Percentiles rank a stretch among this genome's conserved stretches.
These are phyloP conservation scores for Xylaria arbuscula DNA, from an alignment of 2,329 filamentous ascomycete species.

Conservation along the genomic window DNA sequence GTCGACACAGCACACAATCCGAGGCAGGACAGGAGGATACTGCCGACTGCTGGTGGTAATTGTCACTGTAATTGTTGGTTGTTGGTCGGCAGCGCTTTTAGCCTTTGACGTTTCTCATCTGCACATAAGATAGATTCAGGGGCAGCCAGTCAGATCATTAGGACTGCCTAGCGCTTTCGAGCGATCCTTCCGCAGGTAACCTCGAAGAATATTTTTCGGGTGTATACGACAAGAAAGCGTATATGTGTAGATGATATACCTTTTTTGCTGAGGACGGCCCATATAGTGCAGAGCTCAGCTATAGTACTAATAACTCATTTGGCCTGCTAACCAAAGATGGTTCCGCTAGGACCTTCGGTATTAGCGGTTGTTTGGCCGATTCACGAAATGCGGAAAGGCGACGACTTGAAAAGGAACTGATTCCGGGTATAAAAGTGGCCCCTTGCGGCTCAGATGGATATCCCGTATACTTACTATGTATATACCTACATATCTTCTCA, in stretches of 20 bases:
- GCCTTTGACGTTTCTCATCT: slow-evolving; percentile 18
- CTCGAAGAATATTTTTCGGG: not conserved
- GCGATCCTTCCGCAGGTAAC: not conserved
- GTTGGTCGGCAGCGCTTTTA: slow-evolving; percentile 9
- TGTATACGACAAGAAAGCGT: not conserved
- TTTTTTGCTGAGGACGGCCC: not conserved
- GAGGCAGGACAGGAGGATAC: not conserved
- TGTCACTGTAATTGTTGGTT: not conserved
- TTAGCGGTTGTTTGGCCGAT: slow-evolving; percentile 20
- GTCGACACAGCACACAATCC: slow-evolving; percentile 33
- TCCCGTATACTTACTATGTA: not conserved
- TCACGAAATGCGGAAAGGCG: slow-evolving; percentile 24
- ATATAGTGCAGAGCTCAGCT: not conserved
- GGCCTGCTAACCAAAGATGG: not conserved
- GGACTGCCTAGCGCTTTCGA: not conserved
- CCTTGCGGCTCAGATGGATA: slow-evolving; percentile 34
- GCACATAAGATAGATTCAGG: slow-evolving; percentile 15
- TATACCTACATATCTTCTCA: slow-evolving; percentile 14
- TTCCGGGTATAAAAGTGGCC: slow-evolving; percentile 28
- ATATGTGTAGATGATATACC: not conserved
- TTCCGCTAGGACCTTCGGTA: slow-evolving; percentile 18
- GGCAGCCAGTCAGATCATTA: slow-evolving; percentile 8
- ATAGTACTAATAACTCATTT: not conserved
- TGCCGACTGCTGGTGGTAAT: slow-evolving; percentile 10
- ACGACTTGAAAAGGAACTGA: slow-evolving; percentile 20